phyloP scores from a whole-genome alignment of 148 eudicot species.

The Arctostaphylos glauca region DNA sequence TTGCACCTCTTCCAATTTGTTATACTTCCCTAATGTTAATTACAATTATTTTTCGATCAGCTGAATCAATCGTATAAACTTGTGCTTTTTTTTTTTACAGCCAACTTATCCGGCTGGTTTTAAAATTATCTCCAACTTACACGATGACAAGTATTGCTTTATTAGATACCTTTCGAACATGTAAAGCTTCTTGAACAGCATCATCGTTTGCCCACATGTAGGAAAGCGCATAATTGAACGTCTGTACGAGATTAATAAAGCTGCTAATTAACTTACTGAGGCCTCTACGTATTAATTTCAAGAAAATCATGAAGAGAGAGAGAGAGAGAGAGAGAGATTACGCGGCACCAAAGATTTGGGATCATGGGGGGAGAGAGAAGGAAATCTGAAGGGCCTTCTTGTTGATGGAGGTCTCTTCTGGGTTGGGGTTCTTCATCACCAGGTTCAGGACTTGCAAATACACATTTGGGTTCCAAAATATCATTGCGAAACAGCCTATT shows the following conservation, averaged over 20 bases:
- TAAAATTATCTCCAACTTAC: no score
- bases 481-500: no score
- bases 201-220: conserved; percentile 22
- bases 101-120: no score
- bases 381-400: not conserved
- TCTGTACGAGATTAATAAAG: conserved; percentile 1
- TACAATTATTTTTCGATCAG: not conserved
- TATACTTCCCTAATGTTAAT: conserved; percentile 16
- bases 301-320: no score
- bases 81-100: no score
- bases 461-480: conserved; percentile 25
- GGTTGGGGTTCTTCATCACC: not conserved
- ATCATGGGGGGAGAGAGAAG: conserved; percentile 9
- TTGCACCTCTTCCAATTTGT: conserved; percentile 27
- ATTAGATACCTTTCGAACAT: conserved; percentile 21
- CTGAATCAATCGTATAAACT: not conserved
- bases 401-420: not conserved
- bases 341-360: not conserved
- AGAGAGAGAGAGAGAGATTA: conserved; percentile 5
- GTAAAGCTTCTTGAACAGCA: conserved; percentile 26
- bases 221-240: conserved; percentile 11
- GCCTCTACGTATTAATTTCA: no score
- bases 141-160: no score
- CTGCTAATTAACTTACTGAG: no score
- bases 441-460: conserved; percentile 7